phyloP scores from a whole-genome alignment of 345 rosid genomes.

The Populus tremula region DNA sequence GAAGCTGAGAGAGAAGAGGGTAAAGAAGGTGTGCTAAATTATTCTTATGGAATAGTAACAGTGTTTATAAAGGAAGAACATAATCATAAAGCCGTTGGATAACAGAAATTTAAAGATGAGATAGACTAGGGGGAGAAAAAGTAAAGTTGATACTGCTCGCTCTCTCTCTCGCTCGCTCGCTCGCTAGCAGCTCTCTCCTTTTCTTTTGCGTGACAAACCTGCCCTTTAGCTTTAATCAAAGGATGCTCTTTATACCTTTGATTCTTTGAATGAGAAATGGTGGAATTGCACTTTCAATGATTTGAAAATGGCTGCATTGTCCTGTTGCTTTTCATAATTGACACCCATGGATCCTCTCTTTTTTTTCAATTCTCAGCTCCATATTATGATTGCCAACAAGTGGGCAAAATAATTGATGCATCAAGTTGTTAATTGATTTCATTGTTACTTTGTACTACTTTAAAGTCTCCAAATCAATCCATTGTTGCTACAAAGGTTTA shows the following conservation, averaged over 20 bases:
- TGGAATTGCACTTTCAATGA: constrained; percentile 48
- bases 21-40: constrained; percentile 12
- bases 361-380: background rate
- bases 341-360: constrained; percentile 8
- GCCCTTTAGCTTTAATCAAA: constrained; percentile 60
- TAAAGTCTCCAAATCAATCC: background rate
- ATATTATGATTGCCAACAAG: constrained; percentile 4
- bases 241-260: constrained; percentile 23
- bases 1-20: constrained; percentile 7
- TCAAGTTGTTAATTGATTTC: background rate
- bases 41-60: background rate
- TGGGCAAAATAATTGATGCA: constrained; percentile 12
- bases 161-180: background rate
- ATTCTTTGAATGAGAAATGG: constrained; percentile 50
- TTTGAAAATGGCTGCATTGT: constrained; percentile 36
- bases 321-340: constrained; percentile 36
- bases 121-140: constrained; percentile 22
- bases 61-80: background rate
- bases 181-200: background rate
- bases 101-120: constrained; percentile 52
- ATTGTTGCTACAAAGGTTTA: no score
- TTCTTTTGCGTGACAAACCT: constrained; percentile 42
- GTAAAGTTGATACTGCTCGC: constrained; percentile 38
- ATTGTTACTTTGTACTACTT: background rate
- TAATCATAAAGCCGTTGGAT: constrained; percentile 24